Conservation (phyloP, 176 grass and related monocot species). For the Bolboschoenus planiculmis region DNA sequence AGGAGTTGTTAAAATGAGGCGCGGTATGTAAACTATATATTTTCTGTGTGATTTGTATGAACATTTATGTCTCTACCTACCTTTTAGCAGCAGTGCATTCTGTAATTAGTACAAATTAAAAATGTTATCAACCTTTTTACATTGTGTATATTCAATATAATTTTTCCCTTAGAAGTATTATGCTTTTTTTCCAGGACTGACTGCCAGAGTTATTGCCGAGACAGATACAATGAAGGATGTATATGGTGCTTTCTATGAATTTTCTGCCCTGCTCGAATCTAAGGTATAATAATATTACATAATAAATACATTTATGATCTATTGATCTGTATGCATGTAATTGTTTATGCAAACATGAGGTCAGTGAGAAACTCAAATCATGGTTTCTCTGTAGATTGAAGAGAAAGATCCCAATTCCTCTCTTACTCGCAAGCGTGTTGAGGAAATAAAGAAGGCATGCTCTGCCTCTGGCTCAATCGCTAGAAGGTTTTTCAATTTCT, state of each 20-base stretch:
- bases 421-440: conserved; percentile 48
- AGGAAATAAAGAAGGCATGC: conserved; percentile 68
- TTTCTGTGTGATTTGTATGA: not conserved
- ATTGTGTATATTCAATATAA: not conserved
- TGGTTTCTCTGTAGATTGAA: conserved; percentile 32
- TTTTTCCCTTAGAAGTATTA: not conserved
- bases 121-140: not conserved
- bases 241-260: conserved; percentile 72
- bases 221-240: conserved; percentile 72
- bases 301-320: not conserved
- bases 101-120: not conserved
- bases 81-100: not conserved
- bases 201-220: conserved; percentile 66
- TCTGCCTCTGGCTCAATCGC: conserved; percentile 51
- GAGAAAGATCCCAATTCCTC: conserved; percentile 53
- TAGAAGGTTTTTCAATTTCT: conserved; percentile 52
- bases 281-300: conserved; percentile 51
- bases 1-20: conserved; percentile 95
- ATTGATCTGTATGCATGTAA: not conserved
- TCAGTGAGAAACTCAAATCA: not conserved
- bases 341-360: not conserved
- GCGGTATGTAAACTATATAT: conserved; percentile 60
- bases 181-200: conserved; percentile 44
- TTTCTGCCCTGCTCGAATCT: conserved; percentile 62
- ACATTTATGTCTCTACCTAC: not conserved